These are phyloP conservation scores for Dendrobium huoshanense DNA, from an alignment of 106 monocot genomes.

Conservation along the genomic window DNA sequence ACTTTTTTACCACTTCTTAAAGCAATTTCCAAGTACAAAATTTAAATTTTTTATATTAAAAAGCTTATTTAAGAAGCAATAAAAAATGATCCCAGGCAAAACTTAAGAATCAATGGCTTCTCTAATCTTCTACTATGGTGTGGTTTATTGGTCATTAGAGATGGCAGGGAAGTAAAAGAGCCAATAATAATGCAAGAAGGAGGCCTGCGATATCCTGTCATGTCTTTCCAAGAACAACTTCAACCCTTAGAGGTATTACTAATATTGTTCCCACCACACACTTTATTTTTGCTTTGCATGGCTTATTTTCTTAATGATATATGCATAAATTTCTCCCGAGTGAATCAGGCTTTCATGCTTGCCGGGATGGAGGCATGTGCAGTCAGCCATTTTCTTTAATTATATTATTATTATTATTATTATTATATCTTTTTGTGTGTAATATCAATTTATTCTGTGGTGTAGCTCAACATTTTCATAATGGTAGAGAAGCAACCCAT, in stretches of 20 bases:
- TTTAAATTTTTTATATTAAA: too few relatives aligned
- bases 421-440: not conserved
- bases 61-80: too few relatives aligned
- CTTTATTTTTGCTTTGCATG: not conserved
- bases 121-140: not conserved
- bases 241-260: constrained; percentile 49
- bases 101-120: not conserved
- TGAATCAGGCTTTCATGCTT: not conserved
- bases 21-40: too few relatives aligned
- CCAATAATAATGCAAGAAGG: constrained; percentile 90
- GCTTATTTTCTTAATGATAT: not conserved
- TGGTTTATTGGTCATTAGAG: not conserved
- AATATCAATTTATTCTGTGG: not conserved
- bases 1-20: too few relatives aligned
- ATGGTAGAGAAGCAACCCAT: not conserved
- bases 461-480: not conserved
- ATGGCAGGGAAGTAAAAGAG: constrained; percentile 31
- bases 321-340: not conserved
- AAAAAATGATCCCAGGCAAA: too few relatives aligned
- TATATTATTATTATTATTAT: not conserved
- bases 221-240: constrained; percentile 97
- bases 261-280: not conserved
- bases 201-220: constrained; percentile 92
- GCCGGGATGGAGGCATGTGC: not conserved
- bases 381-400: not conserved